Evolutionary conservation across 768 basidiomycete species (phyloP).

Genomic region (Boletus rex-veris): DNA sequence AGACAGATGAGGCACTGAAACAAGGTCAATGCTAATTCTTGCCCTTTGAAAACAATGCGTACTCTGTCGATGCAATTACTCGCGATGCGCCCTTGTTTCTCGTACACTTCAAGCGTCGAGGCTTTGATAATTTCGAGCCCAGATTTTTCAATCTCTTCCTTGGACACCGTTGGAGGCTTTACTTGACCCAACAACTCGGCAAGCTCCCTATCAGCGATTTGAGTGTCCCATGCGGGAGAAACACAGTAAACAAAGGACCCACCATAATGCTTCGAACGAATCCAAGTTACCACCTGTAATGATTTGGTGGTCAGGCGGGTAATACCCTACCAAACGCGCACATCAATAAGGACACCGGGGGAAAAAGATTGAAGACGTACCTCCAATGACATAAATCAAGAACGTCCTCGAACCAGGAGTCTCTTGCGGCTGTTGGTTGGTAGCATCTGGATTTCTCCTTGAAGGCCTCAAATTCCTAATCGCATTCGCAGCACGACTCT

Average conservation of each 20-base stretch:
- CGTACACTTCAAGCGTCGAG: slow-evolving; percentile 45
- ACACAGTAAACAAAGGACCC: slow-evolving; percentile 24
- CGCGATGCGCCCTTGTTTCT: slow-evolving; percentile 59
- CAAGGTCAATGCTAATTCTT: background rate
- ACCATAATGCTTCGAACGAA: slow-evolving; percentile 79
- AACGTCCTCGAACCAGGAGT: slow-evolving; percentile 53
- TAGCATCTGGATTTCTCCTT: slow-evolving; percentile 20
- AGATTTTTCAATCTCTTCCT: slow-evolving; percentile 82
- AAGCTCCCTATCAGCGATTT: slow-evolving; percentile 53
- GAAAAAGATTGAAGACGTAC: slow-evolving; percentile 33
- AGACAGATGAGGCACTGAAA: slow-evolving; percentile 79
- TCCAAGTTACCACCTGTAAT: slow-evolving; percentile 77
- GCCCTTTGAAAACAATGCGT: slow-evolving; percentile 26
- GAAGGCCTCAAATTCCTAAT: slow-evolving; percentile 52
- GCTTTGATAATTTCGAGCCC: slow-evolving; percentile 75
- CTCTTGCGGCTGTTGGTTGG: slow-evolving; percentile 22
- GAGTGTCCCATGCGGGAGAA: background rate
- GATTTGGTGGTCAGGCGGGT: slow-evolving; percentile 85
- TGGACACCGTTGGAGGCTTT: slow-evolving; percentile 78
- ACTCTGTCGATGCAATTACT: slow-evolving; percentile 81
- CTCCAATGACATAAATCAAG: slow-evolving; percentile 87
- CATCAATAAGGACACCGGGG: slow-evolving; percentile 2
- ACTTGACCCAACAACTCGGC: slow-evolving; percentile 79
- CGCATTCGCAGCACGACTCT: slow-evolving; percentile 59
- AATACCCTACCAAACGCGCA: slow-evolving; percentile 59